Base-by-base conservation (phyloP, 768 basidiomycete species). In the Lentinula detonsa region DNA sequence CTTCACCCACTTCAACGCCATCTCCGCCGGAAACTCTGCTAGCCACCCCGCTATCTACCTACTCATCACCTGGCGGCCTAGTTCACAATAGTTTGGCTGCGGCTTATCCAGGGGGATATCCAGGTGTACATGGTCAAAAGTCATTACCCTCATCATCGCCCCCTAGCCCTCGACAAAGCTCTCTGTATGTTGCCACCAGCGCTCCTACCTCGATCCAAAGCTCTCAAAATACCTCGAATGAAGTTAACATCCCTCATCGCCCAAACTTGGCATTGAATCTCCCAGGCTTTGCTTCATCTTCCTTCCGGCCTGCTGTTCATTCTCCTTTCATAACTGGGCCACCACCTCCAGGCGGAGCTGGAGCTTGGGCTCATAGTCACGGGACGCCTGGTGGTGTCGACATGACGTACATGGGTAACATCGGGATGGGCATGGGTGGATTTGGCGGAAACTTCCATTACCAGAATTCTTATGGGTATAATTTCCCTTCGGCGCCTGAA, bases 1-100 rank as follows among this genome's bases (percentile, higher is more conserved):
- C 79, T 1, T 77, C 78, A 5, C 73, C 73, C 40, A 75, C 73
- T 1, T 73, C 80, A 4, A 73, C 75, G 8, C 80, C 48, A n/a
- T 60, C 59, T 16, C 50, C 81, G 0, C 80, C 85, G 3, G 75
- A 80, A 57, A 82, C 82, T 1, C 78, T 83, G 5, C 76, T 81
- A n/a, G 80, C 82, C 0, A 81, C 83, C 0, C 79, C 78, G 0
- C 68, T 77, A 40, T 78, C 75, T 18, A 69, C 75, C 1, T 79
- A 78, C 63, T 71, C 77, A 1, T 76, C 75, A 5, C 76, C 78
- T 75, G 0, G 72, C 75, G 65, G 71, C 28, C 28, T 21, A n/a
- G 21, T 49, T 21, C 62, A 58, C 48, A 59, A 45, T 33, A 59
- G 57, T 39, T 15, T 60, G 21, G 59, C 59, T 23, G 59, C 59